Base-by-base conservation (phyloP, 1,284 basidiomycete genomes). In the Ustilago vetiveriae region DNA sequence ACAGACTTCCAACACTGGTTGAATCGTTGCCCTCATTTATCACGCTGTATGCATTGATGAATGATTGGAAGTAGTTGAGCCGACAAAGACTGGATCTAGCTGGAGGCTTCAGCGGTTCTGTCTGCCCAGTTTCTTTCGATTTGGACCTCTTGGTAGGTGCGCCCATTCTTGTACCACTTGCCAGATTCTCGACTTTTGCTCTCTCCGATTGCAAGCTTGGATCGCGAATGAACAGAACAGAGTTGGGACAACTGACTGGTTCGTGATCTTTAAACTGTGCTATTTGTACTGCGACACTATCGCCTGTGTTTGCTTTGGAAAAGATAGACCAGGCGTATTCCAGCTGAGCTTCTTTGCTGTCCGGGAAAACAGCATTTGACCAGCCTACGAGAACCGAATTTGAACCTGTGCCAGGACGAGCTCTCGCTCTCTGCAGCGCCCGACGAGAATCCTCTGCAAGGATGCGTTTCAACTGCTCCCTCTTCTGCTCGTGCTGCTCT, bases 101-200 rank as follows among this genome's bases (percentile, higher is more conserved):
- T 33, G 46, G 19, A 0, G 55, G 48, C 13, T 55, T 55, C 22
- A 70, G 35, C n/a, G 55, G 46, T n/a, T 55, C 53, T 17, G 14
- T 24, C 14, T 21, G 32, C n/a, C 11, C 6, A 26, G 2, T 16
- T 1, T 30, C 26, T 26, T 42, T 41, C 3, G 48, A 26, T 22
- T 45, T 45, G 23, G 38, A n/a, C 37, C 57, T 55, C 19, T 56
- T 56, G 1, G 60, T 53, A 1, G 67, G 43, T 5, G 67, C 67
- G 22, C 67, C 67, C 49, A 65, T 50, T 39, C 48, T 60, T 1
- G 53, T 70, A 0, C 67, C 67, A 4, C 35, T 39, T 22, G 53
- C 67, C 0, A 70, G 39, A 17, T 65, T 65, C 44, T 69, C 66
- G 14, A 27, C 39, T 24, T 43, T 56, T 0, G 45, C 53, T 29